Percentiles rank a stretch among this genome's conserved stretches.
phyloP scores from a whole-genome alignment of 2,329 filamentous ascomycete species.

The Dothiorella sarmentorum region DNA sequence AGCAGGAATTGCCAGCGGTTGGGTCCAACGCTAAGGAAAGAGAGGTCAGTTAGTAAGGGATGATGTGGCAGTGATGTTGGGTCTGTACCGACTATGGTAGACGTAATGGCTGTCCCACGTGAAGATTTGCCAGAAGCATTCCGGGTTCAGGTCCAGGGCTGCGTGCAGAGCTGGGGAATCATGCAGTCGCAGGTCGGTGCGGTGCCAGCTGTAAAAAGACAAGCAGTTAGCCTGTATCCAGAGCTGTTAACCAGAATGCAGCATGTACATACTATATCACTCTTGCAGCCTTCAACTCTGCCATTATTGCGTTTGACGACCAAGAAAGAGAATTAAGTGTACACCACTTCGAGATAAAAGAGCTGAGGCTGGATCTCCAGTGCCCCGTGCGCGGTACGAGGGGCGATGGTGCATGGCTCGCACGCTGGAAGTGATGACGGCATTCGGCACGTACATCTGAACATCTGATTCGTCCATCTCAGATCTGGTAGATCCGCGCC shows the following conservation, averaged over 20 bases:
- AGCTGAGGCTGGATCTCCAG: neutral
- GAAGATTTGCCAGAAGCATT: constrained; percentile 70
- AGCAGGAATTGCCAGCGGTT: constrained; percentile 76
- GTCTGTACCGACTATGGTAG: constrained; percentile 52
- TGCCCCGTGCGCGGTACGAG: constrained; percentile 7
- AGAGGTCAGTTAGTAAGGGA: neutral
- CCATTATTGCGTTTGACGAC: neutral
- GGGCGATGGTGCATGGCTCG: neutral
- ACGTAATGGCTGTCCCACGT: constrained; percentile 81
- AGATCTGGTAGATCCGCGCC: constrained; percentile 11
- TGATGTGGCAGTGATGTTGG: neutral
- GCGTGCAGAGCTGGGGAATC: constrained; percentile 72
- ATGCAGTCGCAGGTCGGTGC: constrained; percentile 73
- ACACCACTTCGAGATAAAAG: neutral
- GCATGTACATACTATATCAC: neutral
- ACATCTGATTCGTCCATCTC: constrained; percentile 3
- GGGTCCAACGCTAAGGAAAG: constrained; percentile 52
- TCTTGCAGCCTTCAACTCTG: neutral
- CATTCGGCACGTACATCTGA: constrained; percentile 13
- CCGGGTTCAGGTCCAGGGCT: constrained; percentile 66
- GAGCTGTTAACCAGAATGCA: too few species aligned
- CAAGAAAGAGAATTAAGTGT: neutral
- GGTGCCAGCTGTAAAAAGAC: constrained; percentile 57
- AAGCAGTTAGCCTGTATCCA: neutral
- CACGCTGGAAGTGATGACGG: constrained; percentile 12